Percentiles rank a stretch among this genome's conserved stretches.
These are phyloP conservation scores for Diospyros lotus DNA, from an alignment of 148 eudicot species.

Conservation along the genomic window DNA sequence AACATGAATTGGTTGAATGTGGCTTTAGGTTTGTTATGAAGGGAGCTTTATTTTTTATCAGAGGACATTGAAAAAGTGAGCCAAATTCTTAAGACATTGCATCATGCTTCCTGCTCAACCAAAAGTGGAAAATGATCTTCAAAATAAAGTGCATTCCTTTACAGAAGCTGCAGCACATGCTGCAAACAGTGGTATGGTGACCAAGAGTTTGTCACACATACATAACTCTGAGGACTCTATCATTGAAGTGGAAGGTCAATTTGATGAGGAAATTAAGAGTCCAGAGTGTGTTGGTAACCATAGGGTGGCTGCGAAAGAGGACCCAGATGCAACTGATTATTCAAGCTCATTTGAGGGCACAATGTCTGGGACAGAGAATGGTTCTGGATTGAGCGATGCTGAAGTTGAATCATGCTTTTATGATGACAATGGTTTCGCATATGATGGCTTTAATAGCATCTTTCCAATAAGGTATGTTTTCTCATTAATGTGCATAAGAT, in stretches of 20 bases:
- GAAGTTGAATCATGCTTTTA: constrained; percentile 78
- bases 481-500: background rate
- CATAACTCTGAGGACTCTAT: constrained; percentile 32
- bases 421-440: constrained; percentile 40
- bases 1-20: background rate
- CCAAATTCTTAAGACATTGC: background rate
- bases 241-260: constrained; percentile 33
- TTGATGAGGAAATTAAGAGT: constrained; percentile 34
- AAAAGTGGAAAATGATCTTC: background rate
- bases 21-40: background rate
- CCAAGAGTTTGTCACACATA: constrained; percentile 27
- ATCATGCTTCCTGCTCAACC: constrained; percentile 11
- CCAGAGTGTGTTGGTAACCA: constrained; percentile 21
- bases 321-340: constrained; percentile 83
- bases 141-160: constrained; percentile 6
- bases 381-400: constrained; percentile 63
- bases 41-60: background rate
- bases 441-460: constrained; percentile 39
- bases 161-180: constrained; percentile 18
- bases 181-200: constrained; percentile 16
- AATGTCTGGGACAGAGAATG: constrained; percentile 52
- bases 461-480: constrained; percentile 53
- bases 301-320: constrained; percentile 33
- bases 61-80: constrained; percentile 1
- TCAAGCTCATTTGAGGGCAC: constrained; percentile 91